Evolutionary conservation across 108 stramenopile species (phyloP).

Genomic region (Skeletonema tropicum): DNA sequence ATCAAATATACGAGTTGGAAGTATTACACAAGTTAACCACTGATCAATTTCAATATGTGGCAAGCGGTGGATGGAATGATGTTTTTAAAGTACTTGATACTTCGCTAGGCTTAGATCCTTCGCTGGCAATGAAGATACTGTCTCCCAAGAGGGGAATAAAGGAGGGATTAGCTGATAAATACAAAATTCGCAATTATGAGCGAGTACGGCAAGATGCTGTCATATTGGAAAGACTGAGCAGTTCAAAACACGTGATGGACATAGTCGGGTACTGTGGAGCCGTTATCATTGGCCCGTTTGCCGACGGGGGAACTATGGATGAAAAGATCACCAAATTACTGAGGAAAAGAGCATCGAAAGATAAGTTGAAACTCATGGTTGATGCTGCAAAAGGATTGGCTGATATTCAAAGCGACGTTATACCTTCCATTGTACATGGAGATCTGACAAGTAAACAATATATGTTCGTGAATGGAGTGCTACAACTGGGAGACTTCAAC

Average conservation of each 20-base stretch:
- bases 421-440: constrained; percentile 24
- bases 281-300: constrained; percentile 10
- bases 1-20: constrained; percentile 20
- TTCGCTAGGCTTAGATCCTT: constrained; percentile 4
- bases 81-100: constrained; percentile 20
- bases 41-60: constrained; percentile 14
- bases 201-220: constrained; percentile 22
- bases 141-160: constrained; percentile 12
- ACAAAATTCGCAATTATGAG: constrained; percentile 20
- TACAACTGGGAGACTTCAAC: constrained; percentile 27
- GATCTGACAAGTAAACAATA: constrained; percentile 38
- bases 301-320: constrained; percentile 17
- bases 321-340: neutral
- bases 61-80: constrained; percentile 29
- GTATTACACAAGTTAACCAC: neutral
- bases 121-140: constrained; percentile 11
- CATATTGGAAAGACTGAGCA: constrained; percentile 16
- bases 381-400: constrained; percentile 28
- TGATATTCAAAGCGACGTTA: constrained; percentile 10
- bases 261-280: constrained; percentile 23
- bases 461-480: constrained; percentile 6
- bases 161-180: constrained; percentile 12
- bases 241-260: constrained; percentile 17
- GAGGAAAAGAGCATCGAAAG: constrained; percentile 9
- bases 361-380: constrained; percentile 14